These are phyloP conservation scores for Backusella morwellensis DNA, from an alignment of 192 early-diverging fungal species.

Conservation along the genomic window DNA sequence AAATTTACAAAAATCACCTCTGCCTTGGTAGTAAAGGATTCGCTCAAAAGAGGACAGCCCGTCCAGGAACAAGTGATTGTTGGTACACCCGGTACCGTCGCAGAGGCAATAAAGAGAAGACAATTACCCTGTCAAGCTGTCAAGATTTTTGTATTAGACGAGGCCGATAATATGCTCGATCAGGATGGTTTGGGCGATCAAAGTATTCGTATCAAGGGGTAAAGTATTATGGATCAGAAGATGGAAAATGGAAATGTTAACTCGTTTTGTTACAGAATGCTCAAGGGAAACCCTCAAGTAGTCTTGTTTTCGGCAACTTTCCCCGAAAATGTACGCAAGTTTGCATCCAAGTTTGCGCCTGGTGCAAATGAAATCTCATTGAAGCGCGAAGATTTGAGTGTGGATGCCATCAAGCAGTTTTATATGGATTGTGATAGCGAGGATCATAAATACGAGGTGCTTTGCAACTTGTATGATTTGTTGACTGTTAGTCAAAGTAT, in stretches of 20 bases:
- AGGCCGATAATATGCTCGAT: slow-evolving; percentile 99
- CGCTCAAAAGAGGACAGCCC: slow-evolving; percentile 47
- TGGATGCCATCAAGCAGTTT: slow-evolving; percentile 94
- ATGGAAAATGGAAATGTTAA: background rate
- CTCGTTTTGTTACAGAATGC: slow-evolving; percentile 36
- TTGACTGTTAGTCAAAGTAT: slow-evolving; percentile 96
- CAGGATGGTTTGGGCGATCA: slow-evolving; percentile 84
- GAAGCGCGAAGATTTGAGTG: slow-evolving; percentile 86
- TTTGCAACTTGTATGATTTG: slow-evolving; percentile 74
- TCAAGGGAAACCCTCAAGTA: slow-evolving; percentile 78
- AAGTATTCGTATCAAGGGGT: slow-evolving; percentile 82
- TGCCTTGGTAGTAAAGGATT: slow-evolving; percentile 79
- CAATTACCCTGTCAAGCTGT: slow-evolving; percentile 59
- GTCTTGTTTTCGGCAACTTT: slow-evolving; percentile 97
- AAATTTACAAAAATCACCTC: slow-evolving; percentile 82
- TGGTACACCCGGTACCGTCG: slow-evolving; percentile 93
- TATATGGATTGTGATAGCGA: slow-evolving; percentile 91
- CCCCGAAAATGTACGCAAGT: slow-evolving; percentile 74
- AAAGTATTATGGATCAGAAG: background rate
- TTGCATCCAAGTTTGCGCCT: slow-evolving; percentile 83
- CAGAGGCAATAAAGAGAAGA: slow-evolving; percentile 67
- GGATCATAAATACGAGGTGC: slow-evolving; percentile 76
- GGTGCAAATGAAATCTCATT: slow-evolving; percentile 86
- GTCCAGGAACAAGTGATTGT: slow-evolving; percentile 82
- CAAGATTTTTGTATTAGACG: slow-evolving; percentile 91